Conservation (phyloP, 768 basidiomycete genomes). For the Podaxis sp. region DNA sequence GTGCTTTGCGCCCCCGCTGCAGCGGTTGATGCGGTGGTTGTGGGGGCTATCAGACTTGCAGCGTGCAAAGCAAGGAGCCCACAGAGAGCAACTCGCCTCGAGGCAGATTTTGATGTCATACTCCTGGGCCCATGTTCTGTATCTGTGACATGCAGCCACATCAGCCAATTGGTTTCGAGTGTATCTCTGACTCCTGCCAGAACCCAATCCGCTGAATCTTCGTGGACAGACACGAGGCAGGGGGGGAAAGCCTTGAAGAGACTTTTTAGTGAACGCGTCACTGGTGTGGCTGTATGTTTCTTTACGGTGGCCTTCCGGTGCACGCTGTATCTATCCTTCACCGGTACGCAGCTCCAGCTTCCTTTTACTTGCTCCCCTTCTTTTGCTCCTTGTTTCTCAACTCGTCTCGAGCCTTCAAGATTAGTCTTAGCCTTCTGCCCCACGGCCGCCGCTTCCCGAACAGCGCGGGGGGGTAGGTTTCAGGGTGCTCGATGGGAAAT, state of each 20-base stretch:
- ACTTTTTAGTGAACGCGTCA: background rate
- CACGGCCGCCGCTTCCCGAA: background rate
- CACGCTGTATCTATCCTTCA: background rate
- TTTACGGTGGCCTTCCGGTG: background rate
- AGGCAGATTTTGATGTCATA: constrained; percentile 9
- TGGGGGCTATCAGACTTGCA: background rate
- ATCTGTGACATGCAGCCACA: background rate
- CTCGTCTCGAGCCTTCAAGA: background rate
- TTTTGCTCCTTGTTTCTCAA: background rate
- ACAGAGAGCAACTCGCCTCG: constrained; percentile 8
- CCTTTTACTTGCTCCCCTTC: background rate
- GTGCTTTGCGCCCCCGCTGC: background rate
- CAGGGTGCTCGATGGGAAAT: background rate
- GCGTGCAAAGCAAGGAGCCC: background rate
- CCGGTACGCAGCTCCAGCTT: background rate
- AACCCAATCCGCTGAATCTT: background rate
- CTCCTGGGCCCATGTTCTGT: background rate
- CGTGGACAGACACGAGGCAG: constrained; percentile 10
- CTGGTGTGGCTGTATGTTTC: background rate
- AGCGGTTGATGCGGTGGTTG: background rate
- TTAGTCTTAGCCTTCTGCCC: background rate
- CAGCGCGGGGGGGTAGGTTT: background rate
- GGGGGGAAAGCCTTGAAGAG: background rate
- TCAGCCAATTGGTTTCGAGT: background rate
- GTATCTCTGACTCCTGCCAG: background rate